A percentile compares a stretch with the other conserved stretches of the same genome.
Evolutionary conservation across 2,329 filamentous ascomycete genomes (phyloP).

Genomic region (Trichoderma breve): DNA sequence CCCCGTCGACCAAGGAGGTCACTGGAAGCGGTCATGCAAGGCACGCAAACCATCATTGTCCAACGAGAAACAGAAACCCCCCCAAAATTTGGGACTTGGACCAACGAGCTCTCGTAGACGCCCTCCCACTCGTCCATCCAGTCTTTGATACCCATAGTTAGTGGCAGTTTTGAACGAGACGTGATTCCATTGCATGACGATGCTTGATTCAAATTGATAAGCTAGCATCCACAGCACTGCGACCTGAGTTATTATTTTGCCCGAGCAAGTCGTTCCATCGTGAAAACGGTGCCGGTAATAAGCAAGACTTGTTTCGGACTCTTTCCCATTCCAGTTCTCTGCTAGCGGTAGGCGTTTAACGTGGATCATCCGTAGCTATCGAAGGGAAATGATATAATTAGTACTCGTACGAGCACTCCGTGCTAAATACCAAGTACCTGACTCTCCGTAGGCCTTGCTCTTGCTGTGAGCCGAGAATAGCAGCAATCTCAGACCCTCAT

Average conservation of each 20-base stretch:
- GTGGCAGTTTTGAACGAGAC: not conserved
- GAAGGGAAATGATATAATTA: not conserved
- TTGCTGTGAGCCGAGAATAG: conserved; percentile 13
- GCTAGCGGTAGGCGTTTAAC: not conserved
- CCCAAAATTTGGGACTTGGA: not conserved
- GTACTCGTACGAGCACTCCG: not conserved
- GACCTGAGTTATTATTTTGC: not conserved
- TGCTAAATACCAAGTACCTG: not conserved
- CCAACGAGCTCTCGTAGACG: conserved; percentile 10
- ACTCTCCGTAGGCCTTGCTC: not conserved
- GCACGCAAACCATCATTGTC: conserved; percentile 11
- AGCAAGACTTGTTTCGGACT: conserved; percentile 6
- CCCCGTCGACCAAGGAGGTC: not conserved
- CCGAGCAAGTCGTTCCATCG: not conserved
- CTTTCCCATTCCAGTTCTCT: not conserved
- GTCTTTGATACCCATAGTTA: not conserved
- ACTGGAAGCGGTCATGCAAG: conserved; percentile 18
- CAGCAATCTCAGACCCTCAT: conserved; percentile 5
- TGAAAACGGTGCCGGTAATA: not conserved
- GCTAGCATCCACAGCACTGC: not conserved
- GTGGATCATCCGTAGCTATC: not conserved
- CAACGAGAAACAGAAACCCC: not conserved
- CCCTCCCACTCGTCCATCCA: not conserved
- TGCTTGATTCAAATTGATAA: not conserved
- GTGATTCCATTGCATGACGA: not conserved